Percentiles rank a stretch among this genome's conserved stretches.
phyloP scores from a whole-genome alignment of 768 basidiomycete genomes.

The Russula ochroleuca region DNA sequence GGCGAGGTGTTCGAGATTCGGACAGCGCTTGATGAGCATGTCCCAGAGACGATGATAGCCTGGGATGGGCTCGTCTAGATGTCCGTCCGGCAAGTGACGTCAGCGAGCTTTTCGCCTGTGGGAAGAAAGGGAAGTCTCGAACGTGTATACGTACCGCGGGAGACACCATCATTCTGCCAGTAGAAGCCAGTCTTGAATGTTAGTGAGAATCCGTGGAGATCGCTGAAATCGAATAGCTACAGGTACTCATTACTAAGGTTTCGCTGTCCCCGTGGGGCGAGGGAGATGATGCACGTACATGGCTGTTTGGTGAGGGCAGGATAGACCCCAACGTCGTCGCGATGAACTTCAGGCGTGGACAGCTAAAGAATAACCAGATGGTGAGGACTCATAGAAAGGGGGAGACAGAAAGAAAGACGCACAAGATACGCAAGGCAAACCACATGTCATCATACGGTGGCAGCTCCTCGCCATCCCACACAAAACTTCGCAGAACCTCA shows the following conservation, averaged over 20 bases:
- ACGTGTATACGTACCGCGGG: conserved; percentile 46
- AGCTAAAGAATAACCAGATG: conserved; percentile 40
- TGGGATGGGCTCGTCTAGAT: conserved; percentile 43
- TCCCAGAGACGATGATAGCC: conserved; percentile 56
- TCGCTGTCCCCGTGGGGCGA: background rate
- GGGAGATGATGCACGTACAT: conserved; percentile 44
- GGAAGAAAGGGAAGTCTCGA: background rate
- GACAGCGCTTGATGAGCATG: conserved; percentile 64
- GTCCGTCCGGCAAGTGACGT: conserved; percentile 7
- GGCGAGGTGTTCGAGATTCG: conserved; percentile 59
- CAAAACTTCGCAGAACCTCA: conserved; percentile 62
- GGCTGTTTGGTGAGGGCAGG: conserved; percentile 54
- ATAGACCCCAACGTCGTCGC: conserved; percentile 58
- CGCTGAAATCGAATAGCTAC: conserved; percentile 65
- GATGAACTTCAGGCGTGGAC: conserved; percentile 59
- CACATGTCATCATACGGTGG: conserved; percentile 72
- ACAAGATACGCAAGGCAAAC: conserved; percentile 68
- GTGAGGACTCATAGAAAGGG: no score
- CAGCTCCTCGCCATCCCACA: conserved; percentile 64
- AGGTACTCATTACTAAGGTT: background rate
- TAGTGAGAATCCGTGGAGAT: conserved; percentile 59
- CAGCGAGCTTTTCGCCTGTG: background rate
- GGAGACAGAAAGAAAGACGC: conserved; percentile 28
- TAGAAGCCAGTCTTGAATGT: conserved; percentile 61
- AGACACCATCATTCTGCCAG: conserved; percentile 49